Evolutionary conservation across 164 flowering plant species (phyloP).

Genomic region (Berberis vulgaris): DNA sequence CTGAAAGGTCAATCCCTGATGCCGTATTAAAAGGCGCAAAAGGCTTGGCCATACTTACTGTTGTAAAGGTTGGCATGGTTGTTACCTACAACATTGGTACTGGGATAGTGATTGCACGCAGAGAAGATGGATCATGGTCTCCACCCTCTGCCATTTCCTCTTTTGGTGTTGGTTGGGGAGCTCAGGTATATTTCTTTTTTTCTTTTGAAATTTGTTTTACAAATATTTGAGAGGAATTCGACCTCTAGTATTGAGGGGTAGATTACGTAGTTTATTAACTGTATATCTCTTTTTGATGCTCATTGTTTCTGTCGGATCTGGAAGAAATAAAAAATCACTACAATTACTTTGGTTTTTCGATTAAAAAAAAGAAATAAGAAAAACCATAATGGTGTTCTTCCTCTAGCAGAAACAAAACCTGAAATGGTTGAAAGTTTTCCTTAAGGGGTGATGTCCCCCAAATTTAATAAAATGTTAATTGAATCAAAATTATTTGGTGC

Average conservation of each 20-base stretch:
- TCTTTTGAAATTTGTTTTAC: neutral
- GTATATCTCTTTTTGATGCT: neutral
- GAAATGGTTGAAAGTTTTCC: too few species aligned
- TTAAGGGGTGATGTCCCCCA: too few species aligned
- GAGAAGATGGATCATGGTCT: constrained; percentile 98
- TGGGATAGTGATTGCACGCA: constrained; percentile 79
- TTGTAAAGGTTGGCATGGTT: constrained; percentile 78
- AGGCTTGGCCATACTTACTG: constrained; percentile 89
- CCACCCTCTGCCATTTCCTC: constrained; percentile 92
- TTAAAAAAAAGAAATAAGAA: too few species aligned
- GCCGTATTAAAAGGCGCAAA: constrained; percentile 65
- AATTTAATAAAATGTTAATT: too few species aligned
- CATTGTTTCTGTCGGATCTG: neutral
- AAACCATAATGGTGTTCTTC: too few species aligned
- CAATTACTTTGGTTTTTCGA: too few species aligned
- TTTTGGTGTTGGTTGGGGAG: constrained; percentile 94
- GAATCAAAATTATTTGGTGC: too few species aligned
- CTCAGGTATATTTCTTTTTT: constrained; percentile 49
- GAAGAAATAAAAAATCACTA: neutral
- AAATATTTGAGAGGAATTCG: neutral
- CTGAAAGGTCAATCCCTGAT: constrained; percentile 80
- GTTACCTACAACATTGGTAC: constrained; percentile 93
- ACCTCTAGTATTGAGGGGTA: neutral
- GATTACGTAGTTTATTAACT: neutral
- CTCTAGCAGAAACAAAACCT: too few species aligned